These are phyloP conservation scores for Solanum hybrid DNA, from an alignment of 305 asterid species.

Conservation along the genomic window DNA sequence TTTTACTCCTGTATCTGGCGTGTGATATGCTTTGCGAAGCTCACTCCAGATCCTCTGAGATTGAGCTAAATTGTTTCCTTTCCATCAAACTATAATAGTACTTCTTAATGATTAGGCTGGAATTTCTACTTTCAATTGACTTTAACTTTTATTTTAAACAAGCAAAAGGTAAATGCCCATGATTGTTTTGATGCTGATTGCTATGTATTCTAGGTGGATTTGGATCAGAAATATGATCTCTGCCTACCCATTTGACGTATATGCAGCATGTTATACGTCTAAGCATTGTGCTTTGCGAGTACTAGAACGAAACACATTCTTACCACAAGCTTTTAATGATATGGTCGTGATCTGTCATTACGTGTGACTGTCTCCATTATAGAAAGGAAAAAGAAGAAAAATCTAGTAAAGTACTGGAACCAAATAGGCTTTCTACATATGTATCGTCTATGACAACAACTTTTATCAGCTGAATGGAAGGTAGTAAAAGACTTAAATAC, in stretches of 20 bases:
- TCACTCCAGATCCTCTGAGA: neutral
- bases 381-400: neutral
- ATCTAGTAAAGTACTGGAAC: neutral
- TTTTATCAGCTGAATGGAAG: neutral
- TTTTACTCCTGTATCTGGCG: neutral
- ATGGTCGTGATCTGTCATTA: neutral
- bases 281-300: neutral
- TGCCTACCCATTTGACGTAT: neutral
- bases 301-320: neutral
- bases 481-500: neutral
- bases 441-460: neutral
- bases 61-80: neutral
- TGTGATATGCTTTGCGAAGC: neutral
- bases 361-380: neutral
- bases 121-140: neutral
- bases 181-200: neutral
- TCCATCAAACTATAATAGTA: neutral
- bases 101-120: neutral
- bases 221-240: neutral
- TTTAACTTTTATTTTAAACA: neutral
- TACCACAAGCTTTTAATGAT: neutral
- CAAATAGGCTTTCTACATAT: neutral
- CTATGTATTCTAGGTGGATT: neutral
- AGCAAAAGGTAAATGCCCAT: neutral
- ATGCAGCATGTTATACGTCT: neutral